Conservation (phyloP, 2,329 filamentous ascomycete species). For the Diaporthe aspalathi region DNA sequence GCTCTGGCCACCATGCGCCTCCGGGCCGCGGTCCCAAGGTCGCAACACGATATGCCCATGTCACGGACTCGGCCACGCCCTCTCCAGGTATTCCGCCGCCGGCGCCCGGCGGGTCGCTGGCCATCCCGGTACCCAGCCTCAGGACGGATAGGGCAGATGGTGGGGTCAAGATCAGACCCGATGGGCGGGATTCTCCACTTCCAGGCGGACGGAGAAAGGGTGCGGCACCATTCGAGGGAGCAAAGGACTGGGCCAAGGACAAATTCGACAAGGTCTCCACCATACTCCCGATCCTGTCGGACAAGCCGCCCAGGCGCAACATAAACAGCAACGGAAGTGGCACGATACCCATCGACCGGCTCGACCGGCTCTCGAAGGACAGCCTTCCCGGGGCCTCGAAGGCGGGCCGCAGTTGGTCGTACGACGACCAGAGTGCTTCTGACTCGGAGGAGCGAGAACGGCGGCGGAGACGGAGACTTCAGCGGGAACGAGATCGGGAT, state of each 20-base stretch:
- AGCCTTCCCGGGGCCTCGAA: constrained; percentile 52
- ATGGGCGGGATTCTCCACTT: constrained; percentile 15
- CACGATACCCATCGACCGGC: constrained; percentile 25
- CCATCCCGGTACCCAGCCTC: constrained; percentile 15
- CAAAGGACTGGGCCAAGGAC: constrained; percentile 45
- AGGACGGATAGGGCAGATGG: constrained; percentile 31
- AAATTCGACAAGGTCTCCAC: constrained; percentile 59
- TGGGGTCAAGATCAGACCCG: constrained; percentile 42
- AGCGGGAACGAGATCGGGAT: constrained; percentile 44
- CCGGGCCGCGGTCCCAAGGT: constrained; percentile 35
- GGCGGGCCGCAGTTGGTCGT: constrained; percentile 56
- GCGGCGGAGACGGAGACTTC: constrained; percentile 30
- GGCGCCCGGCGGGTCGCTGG: constrained; percentile 15
- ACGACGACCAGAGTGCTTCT: constrained; percentile 51
- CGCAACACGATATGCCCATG: constrained; percentile 36
- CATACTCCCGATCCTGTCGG: constrained; percentile 53
- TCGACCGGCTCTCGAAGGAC: constrained; percentile 53
- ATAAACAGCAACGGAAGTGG: constrained; percentile 47
- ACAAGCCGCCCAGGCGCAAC: constrained; percentile 52
- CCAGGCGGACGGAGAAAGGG: constrained; percentile 17
- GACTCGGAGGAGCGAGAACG: constrained; percentile 41
- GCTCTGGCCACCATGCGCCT: constrained; percentile 28
- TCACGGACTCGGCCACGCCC: constrained; percentile 42
- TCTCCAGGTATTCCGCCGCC: constrained; percentile 27
- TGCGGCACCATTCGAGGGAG: constrained; percentile 31